Conservation (phyloP, 1,139 yeast genomes). For the Yamadazyma pseudoaaseri region DNA sequence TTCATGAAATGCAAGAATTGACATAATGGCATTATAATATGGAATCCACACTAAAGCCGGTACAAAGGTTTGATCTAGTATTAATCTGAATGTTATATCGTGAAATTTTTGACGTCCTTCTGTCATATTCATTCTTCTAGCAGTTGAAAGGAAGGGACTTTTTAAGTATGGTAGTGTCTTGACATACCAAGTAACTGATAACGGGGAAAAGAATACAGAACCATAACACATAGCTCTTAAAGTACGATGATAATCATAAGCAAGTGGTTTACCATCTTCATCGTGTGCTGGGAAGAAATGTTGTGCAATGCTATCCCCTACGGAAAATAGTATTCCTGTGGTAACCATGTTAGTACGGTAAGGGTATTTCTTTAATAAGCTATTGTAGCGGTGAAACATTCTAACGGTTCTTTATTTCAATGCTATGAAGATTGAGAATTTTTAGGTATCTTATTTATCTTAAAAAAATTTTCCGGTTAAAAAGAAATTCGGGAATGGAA, state of each 20-base stretch:
- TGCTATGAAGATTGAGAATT: too few species aligned
- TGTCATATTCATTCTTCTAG: constrained; percentile 13
- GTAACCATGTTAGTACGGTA: constrained; percentile 53
- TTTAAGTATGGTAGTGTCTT: constrained; percentile 49
- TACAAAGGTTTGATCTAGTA: constrained; percentile 35
- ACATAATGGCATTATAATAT: constrained; percentile 42
- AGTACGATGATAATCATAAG: constrained; percentile 39
- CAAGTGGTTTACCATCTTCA: constrained; percentile 12
- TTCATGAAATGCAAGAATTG: constrained; percentile 35
- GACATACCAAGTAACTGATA: constrained; percentile 71
- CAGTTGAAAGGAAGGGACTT: constrained; percentile 34
- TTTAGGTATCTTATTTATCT: too few species aligned
- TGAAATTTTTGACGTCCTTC: constrained; percentile 21
- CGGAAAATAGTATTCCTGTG: constrained; percentile 64
- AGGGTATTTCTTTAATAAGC: constrained; percentile 45
- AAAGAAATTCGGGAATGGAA: not conserved
- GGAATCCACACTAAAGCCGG: constrained; percentile 46
- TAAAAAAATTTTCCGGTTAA: not conserved
- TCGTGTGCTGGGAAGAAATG: constrained; percentile 42
- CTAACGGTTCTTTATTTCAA: too few species aligned
- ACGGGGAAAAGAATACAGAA: constrained; percentile 70
- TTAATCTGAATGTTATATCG: constrained; percentile 37
- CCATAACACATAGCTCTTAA: constrained; percentile 73
- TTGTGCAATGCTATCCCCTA: constrained; percentile 79
- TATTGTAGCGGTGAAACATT: constrained; percentile 36